A percentile compares a stretch with the other conserved stretches of the same genome.
Evolutionary conservation across 495 filamentous ascomycete genomes (phyloP).

Genomic region (Tuber brumale): DNA sequence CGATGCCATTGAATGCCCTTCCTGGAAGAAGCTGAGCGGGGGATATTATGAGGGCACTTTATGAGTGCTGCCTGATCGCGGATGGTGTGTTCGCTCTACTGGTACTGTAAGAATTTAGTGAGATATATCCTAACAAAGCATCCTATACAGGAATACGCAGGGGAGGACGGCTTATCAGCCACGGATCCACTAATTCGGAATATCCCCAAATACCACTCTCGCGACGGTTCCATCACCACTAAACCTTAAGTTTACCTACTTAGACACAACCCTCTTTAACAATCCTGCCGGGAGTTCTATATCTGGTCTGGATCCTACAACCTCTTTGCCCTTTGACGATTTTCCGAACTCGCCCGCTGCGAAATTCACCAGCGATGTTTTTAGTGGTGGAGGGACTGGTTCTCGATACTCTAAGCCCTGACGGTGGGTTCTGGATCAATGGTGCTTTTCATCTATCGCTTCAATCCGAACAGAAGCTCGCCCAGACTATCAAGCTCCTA

Average conservation of each 20-base stretch:
- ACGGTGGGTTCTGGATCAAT: constrained; percentile 66
- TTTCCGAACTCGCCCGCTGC: constrained; percentile 62
- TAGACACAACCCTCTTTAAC: constrained; percentile 60
- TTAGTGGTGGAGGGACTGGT: constrained; percentile 60
- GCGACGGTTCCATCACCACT: constrained; percentile 57
- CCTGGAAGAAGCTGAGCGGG: constrained; percentile 56
- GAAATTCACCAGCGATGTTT: constrained; percentile 67
- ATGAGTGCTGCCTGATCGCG: constrained; percentile 64
- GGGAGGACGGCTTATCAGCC: constrained; percentile 69
- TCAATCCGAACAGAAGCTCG: constrained; percentile 54
- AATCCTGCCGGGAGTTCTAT: constrained; percentile 61
- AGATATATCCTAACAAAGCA: neutral
- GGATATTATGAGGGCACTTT: constrained; percentile 58
- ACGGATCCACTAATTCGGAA: constrained; percentile 64
- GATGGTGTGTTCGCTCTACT: constrained; percentile 51
- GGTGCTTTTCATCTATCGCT: constrained; percentile 71
- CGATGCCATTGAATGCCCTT: constrained; percentile 55
- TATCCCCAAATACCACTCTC: constrained; percentile 52
- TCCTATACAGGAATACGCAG: constrained; percentile 55
- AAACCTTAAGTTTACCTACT: constrained; percentile 61
- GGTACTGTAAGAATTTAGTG: neutral
- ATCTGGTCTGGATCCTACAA: constrained; percentile 67
- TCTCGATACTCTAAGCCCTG: constrained; percentile 46
- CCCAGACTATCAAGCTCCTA: constrained; percentile 60
- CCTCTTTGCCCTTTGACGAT: constrained; percentile 50